phyloP scores from a whole-genome alignment of 2,329 filamentous ascomycete species.

The Septoria linicola region DNA sequence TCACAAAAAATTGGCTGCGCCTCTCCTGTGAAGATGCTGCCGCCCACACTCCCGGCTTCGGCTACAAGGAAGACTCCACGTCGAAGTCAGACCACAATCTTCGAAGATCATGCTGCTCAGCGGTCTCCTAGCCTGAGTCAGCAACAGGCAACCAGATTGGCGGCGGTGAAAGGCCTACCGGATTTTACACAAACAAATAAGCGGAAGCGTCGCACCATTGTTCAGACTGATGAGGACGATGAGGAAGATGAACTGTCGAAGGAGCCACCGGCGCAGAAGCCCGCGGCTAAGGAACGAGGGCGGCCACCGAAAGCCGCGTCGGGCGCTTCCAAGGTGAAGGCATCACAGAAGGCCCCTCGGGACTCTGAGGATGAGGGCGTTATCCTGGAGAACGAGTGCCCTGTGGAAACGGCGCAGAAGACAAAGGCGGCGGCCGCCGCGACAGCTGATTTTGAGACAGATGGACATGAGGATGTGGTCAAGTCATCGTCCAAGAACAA shows the following conservation, averaged over 20 bases:
- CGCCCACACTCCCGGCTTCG: slow-evolving; percentile 23
- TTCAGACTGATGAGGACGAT: slow-evolving; percentile 27
- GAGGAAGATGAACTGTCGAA: slow-evolving; percentile 31
- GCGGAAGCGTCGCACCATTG: slow-evolving; percentile 21
- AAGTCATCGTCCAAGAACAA: background rate
- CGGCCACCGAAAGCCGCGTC: slow-evolving; percentile 11
- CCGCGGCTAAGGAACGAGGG: slow-evolving; percentile 18
- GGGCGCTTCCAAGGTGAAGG: background rate
- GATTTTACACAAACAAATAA: slow-evolving; percentile 19
- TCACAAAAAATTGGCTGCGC: background rate
- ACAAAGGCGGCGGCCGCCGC: background rate
- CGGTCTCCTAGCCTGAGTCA: slow-evolving; percentile 35
- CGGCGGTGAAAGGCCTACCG: slow-evolving; percentile 22
- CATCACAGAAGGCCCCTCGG: background rate
- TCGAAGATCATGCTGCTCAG: slow-evolving; percentile 36
- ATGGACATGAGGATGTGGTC: background rate
- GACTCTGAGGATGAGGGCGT: slow-evolving; percentile 1
- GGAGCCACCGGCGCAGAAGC: slow-evolving; percentile 14
- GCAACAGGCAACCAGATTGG: slow-evolving; percentile 36
- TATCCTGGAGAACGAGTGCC: background rate
- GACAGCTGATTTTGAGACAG: background rate
- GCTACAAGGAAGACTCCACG: slow-evolving; percentile 23
- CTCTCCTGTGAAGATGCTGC: slow-evolving; percentile 24
- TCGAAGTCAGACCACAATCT: slow-evolving; percentile 38
- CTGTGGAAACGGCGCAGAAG: background rate